A percentile compares a stretch with the other conserved stretches of the same genome.
Evolutionary conservation across 2,329 filamentous ascomycete species (phyloP).

Genomic region (Claviceps pazoutovae): DNA sequence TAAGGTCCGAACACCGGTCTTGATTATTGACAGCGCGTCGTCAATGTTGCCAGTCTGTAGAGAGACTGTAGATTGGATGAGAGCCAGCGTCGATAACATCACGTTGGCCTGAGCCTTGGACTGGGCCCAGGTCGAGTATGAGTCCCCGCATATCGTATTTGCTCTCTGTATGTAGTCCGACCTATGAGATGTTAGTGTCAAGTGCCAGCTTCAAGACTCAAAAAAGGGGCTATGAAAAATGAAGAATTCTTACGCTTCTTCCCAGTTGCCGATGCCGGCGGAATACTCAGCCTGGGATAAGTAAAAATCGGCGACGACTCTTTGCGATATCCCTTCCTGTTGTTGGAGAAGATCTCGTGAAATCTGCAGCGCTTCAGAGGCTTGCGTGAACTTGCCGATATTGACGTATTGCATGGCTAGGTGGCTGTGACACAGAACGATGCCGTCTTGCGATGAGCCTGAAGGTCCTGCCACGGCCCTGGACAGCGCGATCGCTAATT

Average conservation of each 20-base stretch:
- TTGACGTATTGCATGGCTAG: conserved; percentile 39
- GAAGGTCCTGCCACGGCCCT: conserved; percentile 17
- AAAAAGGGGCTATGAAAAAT: background rate
- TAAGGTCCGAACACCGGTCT: conserved; percentile 41
- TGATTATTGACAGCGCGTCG: conserved; percentile 42
- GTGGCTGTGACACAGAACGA: conserved; percentile 31
- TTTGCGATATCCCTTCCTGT: conserved; percentile 22
- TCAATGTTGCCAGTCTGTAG: conserved; percentile 48
- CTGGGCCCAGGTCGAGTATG: conserved; percentile 19
- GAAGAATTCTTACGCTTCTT: conserved; percentile 36
- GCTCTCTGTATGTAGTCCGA: conserved; percentile 23
- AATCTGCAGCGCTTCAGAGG: conserved; percentile 39
- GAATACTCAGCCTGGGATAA: conserved; percentile 64
- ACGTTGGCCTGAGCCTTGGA: conserved; percentile 21
- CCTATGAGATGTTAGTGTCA: conserved; percentile 9
- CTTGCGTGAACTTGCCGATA: conserved; percentile 37
- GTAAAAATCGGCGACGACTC: conserved; percentile 40
- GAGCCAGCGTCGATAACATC: conserved; percentile 20
- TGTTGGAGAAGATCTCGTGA: conserved; percentile 35
- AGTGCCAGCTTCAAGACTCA: background rate
- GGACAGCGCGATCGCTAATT: conserved; percentile 30
- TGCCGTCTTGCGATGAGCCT: conserved; percentile 21
- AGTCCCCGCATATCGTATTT: conserved; percentile 20
- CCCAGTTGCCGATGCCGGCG: conserved; percentile 49
- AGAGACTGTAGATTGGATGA: conserved; percentile 50